Conservation (phyloP, 305 asterid species). For the Solanum hybrid region DNA sequence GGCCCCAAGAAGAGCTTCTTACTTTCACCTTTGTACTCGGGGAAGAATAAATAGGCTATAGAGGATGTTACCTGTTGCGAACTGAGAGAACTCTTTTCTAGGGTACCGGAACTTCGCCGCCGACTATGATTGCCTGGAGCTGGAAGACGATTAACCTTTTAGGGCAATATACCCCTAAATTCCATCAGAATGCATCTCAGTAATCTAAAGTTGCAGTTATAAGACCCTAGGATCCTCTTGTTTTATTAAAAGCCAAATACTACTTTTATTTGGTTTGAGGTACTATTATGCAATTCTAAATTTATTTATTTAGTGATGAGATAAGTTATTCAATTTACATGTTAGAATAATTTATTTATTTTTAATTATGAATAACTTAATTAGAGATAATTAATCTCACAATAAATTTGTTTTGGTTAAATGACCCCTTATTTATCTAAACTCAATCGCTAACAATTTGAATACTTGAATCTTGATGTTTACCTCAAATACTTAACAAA, state of each 20-base stretch:
- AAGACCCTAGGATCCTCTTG: background rate
- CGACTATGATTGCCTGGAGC: background rate
- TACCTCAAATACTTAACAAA: background rate
- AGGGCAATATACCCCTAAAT: background rate
- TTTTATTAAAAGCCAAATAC: background rate
- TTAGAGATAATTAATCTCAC: too few species aligned
- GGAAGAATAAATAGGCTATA: background rate
- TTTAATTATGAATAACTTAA: too few species aligned
- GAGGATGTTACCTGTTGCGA: background rate
- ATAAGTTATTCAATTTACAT: too few species aligned
- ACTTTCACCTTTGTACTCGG: background rate
- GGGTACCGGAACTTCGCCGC: background rate
- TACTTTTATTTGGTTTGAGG: background rate
- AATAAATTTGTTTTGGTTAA: too few species aligned
- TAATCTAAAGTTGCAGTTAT: background rate
- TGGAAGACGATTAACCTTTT: background rate
- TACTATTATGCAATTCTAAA: too few species aligned
- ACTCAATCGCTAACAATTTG: background rate
- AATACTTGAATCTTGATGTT: background rate
- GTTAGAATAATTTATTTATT: too few species aligned
- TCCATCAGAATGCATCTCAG: background rate
- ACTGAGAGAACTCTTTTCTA: background rate
- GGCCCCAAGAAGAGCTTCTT: background rate
- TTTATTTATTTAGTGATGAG: too few species aligned
- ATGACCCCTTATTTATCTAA: background rate